phyloP scores from a whole-genome alignment of 1,139 yeast species.

The Kodamaea ohmeri region DNA sequence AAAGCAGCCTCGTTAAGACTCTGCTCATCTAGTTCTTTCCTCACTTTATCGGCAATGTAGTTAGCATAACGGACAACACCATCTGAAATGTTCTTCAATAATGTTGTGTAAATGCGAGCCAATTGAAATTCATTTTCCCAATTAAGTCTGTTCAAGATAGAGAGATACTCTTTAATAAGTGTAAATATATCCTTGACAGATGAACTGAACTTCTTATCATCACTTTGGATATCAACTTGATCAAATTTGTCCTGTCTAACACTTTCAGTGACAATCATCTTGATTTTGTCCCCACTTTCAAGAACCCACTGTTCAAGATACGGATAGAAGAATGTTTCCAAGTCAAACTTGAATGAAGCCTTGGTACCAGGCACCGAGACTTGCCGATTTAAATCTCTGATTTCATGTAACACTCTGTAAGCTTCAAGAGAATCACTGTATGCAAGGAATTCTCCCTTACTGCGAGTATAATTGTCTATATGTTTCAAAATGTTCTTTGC shows the following conservation, averaged over 20 bases:
- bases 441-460: slow-evolving; percentile 39
- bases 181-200: slow-evolving; percentile 70
- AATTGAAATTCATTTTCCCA: slow-evolving; percentile 66
- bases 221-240: slow-evolving; percentile 47
- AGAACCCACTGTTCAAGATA: slow-evolving; percentile 57
- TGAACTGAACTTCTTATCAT: slow-evolving; percentile 38
- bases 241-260: slow-evolving; percentile 54
- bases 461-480: slow-evolving; percentile 44
- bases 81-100: slow-evolving; percentile 61
- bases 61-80: slow-evolving; percentile 56
- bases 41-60: slow-evolving; percentile 44
- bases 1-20: slow-evolving; percentile 4
- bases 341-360: slow-evolving; percentile 46
- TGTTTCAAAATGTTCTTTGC: slow-evolving; percentile 59
- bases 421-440: slow-evolving; percentile 62
- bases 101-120: slow-evolving; percentile 55
- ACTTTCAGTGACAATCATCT: slow-evolving; percentile 52
- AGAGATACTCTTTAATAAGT: slow-evolving; percentile 56
- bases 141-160: slow-evolving; percentile 49
- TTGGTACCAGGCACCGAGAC: slow-evolving; percentile 32
- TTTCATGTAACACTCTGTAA: slow-evolving; percentile 54
- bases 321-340: slow-evolving; percentile 61
- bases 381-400: slow-evolving; percentile 54
- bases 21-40: slow-evolving; percentile 48
- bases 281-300: slow-evolving; percentile 49